Conservation (phyloP, 306 rosid species). For the Quercus alba region DNA sequence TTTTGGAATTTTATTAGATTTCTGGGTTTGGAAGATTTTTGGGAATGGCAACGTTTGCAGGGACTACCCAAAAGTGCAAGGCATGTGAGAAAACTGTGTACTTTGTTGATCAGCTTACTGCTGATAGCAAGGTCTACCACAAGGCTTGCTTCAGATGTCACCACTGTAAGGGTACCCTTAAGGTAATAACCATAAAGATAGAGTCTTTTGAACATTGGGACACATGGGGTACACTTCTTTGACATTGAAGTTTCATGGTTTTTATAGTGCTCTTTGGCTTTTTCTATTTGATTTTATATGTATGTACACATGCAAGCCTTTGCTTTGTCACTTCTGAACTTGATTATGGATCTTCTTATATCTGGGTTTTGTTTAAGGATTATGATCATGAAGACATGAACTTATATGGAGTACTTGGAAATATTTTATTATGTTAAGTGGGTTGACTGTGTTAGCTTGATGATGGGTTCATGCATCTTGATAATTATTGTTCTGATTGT, state of each 20-base stretch:
- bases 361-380: slow-evolving; percentile 3
- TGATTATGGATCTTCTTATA: neutral
- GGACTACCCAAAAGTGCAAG: slow-evolving; percentile 92
- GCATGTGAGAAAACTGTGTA: slow-evolving; percentile 93
- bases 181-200: slow-evolving; percentile 34
- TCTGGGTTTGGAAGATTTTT: slow-evolving; percentile 4
- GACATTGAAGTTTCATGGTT: neutral
- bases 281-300: slow-evolving; percentile 1
- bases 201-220: neutral
- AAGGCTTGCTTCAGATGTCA: slow-evolving; percentile 92
- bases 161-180: slow-evolving; percentile 96
- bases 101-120: slow-evolving; percentile 81
- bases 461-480: neutral
- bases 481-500: neutral
- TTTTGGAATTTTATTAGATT: slow-evolving; percentile 9
- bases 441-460: neutral
- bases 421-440: neutral
- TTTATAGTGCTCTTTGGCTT: neutral
- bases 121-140: slow-evolving; percentile 82
- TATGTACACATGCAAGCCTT: neutral
- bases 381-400: slow-evolving; percentile 10
- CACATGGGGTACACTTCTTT: neutral
- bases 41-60: slow-evolving; percentile 77
- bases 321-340: slow-evolving; percentile 1
- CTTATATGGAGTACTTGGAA: neutral